Base-by-base conservation (phyloP, 371 early-diverging fungal genomes). In the Sporodiniella umbellata region DNA sequence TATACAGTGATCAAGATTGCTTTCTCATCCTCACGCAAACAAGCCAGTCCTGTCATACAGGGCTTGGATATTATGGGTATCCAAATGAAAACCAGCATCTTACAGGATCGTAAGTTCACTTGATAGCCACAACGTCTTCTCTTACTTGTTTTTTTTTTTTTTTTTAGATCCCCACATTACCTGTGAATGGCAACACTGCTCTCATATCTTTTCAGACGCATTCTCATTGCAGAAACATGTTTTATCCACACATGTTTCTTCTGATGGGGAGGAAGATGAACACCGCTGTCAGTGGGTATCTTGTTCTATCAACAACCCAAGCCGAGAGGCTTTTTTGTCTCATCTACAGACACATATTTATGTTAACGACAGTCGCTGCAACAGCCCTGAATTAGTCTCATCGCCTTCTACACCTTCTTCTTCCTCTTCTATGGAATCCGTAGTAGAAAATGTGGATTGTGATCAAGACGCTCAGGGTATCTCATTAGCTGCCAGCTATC, bases 401-500 rank as follows among this genome's bases (percentile, higher is more conserved):
- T 55, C 55, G 6, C 60, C 60, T 17, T 60, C 60, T 12, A 55
- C 60, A 26, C 60, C 60, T 14, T 35, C 60, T 8, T 60, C 60
- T 12, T 48, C 48, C 4, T 35, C 48, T 12, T 40, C 40, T 7
- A 8, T 40, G 18, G 33, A 33, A 15, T 39, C 44, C 15, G 35
- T 31, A 15, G 35, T 31, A 14, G 25, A 5, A 8, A 43, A 21
- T 35, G 56, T 48, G 12, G 42, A 45, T 26, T 51, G 42, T 23
- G 15, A 31, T 8, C 51, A 51, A 10, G 48, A 51, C 19, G 52
- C 83, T 39, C 70, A 64, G 21, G 89, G 91, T 24, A 80, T 85
- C 47, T 85, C 88, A 0, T 60, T 90, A 45, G 84, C 84, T 1
- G 81, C 87, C 4, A 67, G 84, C 17, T 68, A 85, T 54, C 66